Evolutionary conservation across 441 rosid genomes (phyloP), one percentile per base, ranked within the genome.

Genomic region (Populus tomentosa): DNA sequence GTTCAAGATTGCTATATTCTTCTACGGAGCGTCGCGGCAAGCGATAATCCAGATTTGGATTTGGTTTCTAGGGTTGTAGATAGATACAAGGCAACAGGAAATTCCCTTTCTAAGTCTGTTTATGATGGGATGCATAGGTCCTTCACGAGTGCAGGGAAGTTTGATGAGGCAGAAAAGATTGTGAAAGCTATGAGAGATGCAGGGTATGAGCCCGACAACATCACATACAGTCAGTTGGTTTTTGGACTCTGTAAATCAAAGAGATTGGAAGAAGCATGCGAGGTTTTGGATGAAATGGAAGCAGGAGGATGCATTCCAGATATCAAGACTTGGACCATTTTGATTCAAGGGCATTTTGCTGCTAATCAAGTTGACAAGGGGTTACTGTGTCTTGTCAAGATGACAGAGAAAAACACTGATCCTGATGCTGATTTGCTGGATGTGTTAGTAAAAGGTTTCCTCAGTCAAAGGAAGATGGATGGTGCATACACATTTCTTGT

Each of bases 61-160:
- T 87, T 95, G 88, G 96, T 88, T 23, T 87, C 81, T 80, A 85
- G 96, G 77, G 94, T 95, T 65, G 86, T 75, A 2, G 82, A 81
- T 18, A 93, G 90, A 81, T 93, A 72, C 67, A 93, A 88, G 80
- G 86, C 88, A n/a, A 77, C 84, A 0, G 94, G 92, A 64, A 70
- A 81, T 74, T 77, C 83, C 75, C 91, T 90, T 75, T 88, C 95
- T 5, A 95, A 93, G 80, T 86, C 90, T 71, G 77, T 89, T 40
- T 95, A 93, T 78, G 98, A 93, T 73, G 96, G 94, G 65, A 87
- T 93, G 71, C 97, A 92, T 76, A 87, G 99, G 80, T 86, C 94
- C 74, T 84, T 92, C 74, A 89, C 96, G 7, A 82, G 83, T 21
- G 87, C 79, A 2, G 95, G 90, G 70, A 85, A 83, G 75, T 90